Conservation (phyloP, 2,329 filamentous ascomycete species). For the Fusarium duplospermum region DNA sequence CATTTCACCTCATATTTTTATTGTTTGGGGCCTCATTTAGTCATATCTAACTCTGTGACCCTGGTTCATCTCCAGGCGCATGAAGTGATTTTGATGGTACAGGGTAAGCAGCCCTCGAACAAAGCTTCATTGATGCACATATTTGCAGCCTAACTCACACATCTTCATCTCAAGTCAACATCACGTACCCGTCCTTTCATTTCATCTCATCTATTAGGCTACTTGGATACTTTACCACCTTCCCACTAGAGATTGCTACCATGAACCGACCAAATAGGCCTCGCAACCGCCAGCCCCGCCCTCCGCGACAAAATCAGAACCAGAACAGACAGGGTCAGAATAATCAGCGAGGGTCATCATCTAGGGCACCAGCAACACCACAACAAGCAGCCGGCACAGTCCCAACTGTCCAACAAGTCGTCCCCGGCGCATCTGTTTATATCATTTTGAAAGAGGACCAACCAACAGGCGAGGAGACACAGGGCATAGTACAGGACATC, state of each 20-base stretch:
- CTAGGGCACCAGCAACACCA: slow-evolving; percentile 45
- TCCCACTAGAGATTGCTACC: not conserved
- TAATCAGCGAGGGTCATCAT: slow-evolving; percentile 30
- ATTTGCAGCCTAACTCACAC: not conserved
- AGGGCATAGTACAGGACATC: slow-evolving; percentile 73
- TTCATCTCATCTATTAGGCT: not conserved
- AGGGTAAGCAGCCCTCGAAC: not conserved
- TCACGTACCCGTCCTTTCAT: not conserved
- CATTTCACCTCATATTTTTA: not conserved
- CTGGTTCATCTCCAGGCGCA: not conserved
- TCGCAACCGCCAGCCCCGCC: slow-evolving; percentile 48
- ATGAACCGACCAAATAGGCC: slow-evolving; percentile 51
- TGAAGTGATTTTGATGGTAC: not conserved
- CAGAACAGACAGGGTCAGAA: slow-evolving; percentile 1
- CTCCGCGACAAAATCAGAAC: slow-evolving; percentile 36
- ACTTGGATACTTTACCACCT: not conserved
- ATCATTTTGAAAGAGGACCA: slow-evolving; percentile 84
- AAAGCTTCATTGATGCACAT: not conserved
- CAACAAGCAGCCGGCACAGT: slow-evolving; percentile 55
- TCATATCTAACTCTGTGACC: too few species aligned
- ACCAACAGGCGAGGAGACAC: slow-evolving; percentile 76
- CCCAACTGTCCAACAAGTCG: slow-evolving; percentile 63
- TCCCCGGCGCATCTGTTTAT: slow-evolving; percentile 72
- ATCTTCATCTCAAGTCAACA: not conserved
- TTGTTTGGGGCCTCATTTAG: not conserved